phyloP scores from a whole-genome alignment of 2,329 filamentous ascomycete genomes.

The Colletotrichum sp. region DNA sequence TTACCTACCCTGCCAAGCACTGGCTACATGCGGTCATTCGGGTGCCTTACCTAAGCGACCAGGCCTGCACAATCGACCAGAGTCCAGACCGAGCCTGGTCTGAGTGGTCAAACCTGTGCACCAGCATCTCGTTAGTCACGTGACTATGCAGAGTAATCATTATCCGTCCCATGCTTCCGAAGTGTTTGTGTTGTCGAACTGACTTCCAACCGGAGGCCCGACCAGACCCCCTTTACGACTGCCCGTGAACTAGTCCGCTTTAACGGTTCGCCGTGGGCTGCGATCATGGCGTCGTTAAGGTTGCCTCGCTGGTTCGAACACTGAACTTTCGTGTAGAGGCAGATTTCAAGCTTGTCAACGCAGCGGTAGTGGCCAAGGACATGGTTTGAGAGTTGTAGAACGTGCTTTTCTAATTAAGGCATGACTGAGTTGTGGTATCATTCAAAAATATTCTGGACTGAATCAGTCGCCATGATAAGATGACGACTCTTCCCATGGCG shows the following conservation, averaged over 20 bases:
- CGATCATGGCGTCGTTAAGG: conserved; percentile 2
- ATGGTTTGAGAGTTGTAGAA: neutral
- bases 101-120: neutral
- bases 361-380: neutral
- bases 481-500: conserved; percentile 11
- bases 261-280: neutral
- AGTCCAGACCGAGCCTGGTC: neutral
- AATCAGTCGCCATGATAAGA: conserved; percentile 12
- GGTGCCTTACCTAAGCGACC: neutral
- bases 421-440: conserved; percentile 15
- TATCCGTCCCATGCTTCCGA: neutral
- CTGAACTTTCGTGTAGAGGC: neutral
- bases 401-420: conserved; percentile 6
- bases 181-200: neutral
- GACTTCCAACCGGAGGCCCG: conserved; percentile 11
- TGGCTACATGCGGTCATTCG: neutral
- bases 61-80: neutral
- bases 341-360: neutral
- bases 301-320: neutral
- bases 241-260: conserved; percentile 10
- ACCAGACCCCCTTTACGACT: conserved; percentile 9
- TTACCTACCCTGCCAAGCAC: neutral
- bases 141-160: neutral
- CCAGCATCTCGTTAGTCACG: neutral
- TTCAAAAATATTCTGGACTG: conserved; percentile 14